Conservation (phyloP, 345 rosid species). For the Punica granatum region DNA sequence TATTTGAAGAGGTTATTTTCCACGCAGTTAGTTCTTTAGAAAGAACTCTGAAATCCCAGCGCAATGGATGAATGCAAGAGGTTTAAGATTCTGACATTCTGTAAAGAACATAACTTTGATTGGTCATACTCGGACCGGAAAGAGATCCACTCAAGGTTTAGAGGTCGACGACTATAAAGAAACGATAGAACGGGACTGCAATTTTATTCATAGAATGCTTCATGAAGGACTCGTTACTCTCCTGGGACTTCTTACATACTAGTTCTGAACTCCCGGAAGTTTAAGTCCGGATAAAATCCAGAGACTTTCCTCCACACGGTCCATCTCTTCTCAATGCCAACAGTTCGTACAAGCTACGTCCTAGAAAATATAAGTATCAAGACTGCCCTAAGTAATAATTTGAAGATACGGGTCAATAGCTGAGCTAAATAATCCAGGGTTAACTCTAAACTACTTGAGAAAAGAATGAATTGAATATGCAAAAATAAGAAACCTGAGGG, state of each 20-base stretch:
- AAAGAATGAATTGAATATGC: conserved; percentile 3
- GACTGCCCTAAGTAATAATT: neutral
- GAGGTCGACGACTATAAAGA: too few relatives aligned
- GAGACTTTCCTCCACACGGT: neutral
- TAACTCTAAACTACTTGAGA: neutral
- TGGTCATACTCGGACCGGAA: too few relatives aligned
- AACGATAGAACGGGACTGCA: too few relatives aligned
- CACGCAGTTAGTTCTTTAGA: too few relatives aligned
- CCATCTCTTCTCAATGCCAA: neutral
- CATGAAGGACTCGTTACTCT: too few relatives aligned
- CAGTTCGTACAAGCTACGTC: neutral
- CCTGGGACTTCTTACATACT: neutral
- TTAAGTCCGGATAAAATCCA: neutral
- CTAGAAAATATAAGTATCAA: neutral
- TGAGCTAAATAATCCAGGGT: neutral
- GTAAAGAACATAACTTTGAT: too few relatives aligned
- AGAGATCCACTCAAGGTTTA: too few relatives aligned
- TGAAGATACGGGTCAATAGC: neutral
- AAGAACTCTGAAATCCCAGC: too few relatives aligned
- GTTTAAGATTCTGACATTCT: too few relatives aligned
- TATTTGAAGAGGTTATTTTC: too few relatives aligned
- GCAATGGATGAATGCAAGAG: too few relatives aligned
- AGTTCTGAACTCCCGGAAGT: neutral
- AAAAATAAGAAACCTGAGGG: neutral
- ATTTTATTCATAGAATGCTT: too few relatives aligned